Conservation (phyloP, 2,329 filamentous ascomycete genomes). For the Metarhizium guizhouense region DNA sequence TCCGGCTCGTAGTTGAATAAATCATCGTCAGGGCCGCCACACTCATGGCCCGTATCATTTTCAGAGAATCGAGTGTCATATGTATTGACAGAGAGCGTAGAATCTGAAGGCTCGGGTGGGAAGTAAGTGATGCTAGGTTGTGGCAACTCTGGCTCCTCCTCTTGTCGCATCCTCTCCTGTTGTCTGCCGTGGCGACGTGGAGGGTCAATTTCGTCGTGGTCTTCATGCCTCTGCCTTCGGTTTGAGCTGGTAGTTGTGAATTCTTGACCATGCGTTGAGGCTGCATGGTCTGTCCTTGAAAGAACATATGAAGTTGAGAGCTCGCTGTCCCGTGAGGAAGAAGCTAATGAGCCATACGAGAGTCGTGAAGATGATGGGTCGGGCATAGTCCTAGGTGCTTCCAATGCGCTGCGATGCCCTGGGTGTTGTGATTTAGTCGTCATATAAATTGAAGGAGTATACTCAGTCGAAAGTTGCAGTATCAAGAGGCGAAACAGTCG, state of each 20-base stretch:
- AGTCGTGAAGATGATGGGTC: neutral
- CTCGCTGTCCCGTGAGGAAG: conserved; percentile 1
- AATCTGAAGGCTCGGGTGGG: conserved; percentile 11
- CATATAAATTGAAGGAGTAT: neutral
- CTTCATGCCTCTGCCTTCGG: neutral
- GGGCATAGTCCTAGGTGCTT: neutral
- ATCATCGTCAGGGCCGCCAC: conserved; percentile 15
- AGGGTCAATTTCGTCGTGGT: neutral
- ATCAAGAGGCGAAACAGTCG: neutral
- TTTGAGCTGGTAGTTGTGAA: neutral
- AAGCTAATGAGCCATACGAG: neutral
- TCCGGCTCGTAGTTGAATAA: neutral
- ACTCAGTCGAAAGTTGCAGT: neutral
- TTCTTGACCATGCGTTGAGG: neutral
- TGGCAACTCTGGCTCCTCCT: neutral
- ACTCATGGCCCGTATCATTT: conserved; percentile 20
- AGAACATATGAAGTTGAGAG: conserved; percentile 4
- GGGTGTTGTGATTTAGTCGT: neutral
- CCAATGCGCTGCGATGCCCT: neutral
- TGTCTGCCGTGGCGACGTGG: neutral
- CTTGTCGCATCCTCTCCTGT: neutral
- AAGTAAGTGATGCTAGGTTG: conserved; percentile 5
- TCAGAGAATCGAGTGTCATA: conserved; percentile 61
- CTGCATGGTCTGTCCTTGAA: neutral
- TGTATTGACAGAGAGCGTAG: conserved; percentile 59